These are phyloP conservation scores for Dillenia suffruticosa DNA, from an alignment of 164 flowering plant genomes.

Conservation along the genomic window DNA sequence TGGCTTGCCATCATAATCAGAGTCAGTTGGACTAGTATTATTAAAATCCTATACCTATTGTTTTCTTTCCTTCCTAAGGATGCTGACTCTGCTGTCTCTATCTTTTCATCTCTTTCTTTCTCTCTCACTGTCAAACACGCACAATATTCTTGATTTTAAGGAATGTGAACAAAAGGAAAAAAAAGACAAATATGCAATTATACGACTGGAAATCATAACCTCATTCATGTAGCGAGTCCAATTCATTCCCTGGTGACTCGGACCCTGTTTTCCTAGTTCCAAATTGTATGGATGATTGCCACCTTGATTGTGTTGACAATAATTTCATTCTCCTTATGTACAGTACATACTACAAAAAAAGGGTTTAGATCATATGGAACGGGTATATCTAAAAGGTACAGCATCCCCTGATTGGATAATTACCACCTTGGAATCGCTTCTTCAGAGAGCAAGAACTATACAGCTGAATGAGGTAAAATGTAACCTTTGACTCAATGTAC, in stretches of 20 bases:
- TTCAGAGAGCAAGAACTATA: constrained; percentile 57
- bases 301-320: too few species aligned
- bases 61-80: too few species aligned
- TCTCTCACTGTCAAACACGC: too few species aligned
- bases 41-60: too few species aligned
- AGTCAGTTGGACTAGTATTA: too few species aligned
- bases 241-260: not conserved
- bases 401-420: constrained; percentile 16
- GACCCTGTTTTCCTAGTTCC: constrained; percentile 1
- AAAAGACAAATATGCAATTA: too few species aligned
- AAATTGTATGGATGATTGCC: not conserved
- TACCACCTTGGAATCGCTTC: constrained; percentile 34
- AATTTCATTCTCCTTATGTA: constrained; percentile 2
- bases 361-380: constrained; percentile 33
- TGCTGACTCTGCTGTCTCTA: too few species aligned
- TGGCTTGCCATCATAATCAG: too few species aligned
- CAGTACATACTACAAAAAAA: constrained; percentile 51
- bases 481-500: not conserved
- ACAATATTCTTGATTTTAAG: too few species aligned
- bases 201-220: not conserved
- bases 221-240: not conserved
- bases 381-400: constrained; percentile 23
- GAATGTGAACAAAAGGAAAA: too few species aligned
- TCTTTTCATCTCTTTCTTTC: too few species aligned
- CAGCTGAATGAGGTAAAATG: constrained; percentile 62